A percentile compares a stretch with the other conserved stretches of the same genome.
These are phyloP conservation scores for Russula foetens DNA, from an alignment of 768 basidiomycete species.

Conservation along the genomic window DNA sequence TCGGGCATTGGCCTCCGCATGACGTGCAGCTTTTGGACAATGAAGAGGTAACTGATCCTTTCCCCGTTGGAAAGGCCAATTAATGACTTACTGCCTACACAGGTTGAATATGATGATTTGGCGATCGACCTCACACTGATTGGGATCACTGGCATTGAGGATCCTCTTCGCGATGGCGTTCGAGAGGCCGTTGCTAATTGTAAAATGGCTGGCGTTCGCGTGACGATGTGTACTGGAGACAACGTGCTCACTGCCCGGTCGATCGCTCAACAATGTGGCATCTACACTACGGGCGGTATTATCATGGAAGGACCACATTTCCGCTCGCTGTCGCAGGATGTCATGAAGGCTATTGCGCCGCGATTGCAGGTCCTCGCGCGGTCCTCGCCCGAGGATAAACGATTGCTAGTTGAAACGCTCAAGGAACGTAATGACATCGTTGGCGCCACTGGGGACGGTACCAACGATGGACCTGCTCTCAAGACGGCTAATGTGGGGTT, in stretches of 20 bases:
- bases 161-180: constrained; percentile 88
- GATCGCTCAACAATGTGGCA: constrained; percentile 93
- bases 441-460: constrained; percentile 96
- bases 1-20: constrained; percentile 75
- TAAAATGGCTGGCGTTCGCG: constrained; percentile 77
- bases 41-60: constrained; percentile 42
- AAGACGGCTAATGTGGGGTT: constrained; percentile 96
- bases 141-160: constrained; percentile 91
- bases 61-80: not conserved
- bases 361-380: constrained; percentile 94
- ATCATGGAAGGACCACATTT: constrained; percentile 98
- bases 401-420: constrained; percentile 82
- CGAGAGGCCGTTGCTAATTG: constrained; percentile 83
- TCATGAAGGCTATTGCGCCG: constrained; percentile 79
- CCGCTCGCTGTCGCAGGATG: constrained; percentile 59
- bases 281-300: constrained; percentile 87
- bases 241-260: constrained; percentile 94
- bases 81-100: not conserved
- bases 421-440: constrained; percentile 84
- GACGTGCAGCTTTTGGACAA: constrained; percentile 33
- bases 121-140: constrained; percentile 74
- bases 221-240: constrained; percentile 99
- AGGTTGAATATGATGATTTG: constrained; percentile 66
- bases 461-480: constrained; percentile 94
- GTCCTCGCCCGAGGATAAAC: constrained; percentile 96